Evolutionary conservation across 2,329 filamentous ascomycete species (phyloP).

Genomic region (Paracoccidioides brasiliensis): DNA sequence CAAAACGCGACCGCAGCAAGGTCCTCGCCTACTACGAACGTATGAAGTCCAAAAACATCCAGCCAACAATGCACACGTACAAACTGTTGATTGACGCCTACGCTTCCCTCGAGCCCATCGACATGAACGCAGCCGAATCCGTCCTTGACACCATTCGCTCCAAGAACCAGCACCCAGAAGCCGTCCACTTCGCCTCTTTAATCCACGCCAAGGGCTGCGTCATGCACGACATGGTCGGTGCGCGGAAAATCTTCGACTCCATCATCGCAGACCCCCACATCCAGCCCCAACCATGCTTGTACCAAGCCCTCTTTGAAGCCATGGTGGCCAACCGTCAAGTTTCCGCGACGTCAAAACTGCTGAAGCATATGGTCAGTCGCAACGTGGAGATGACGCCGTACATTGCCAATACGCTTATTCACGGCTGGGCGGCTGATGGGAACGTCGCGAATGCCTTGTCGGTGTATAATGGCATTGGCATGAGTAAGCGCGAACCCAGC

Average conservation of each 20-base stretch:
- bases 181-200: conserved; percentile 88
- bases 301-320: conserved; percentile 91
- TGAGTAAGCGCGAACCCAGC: conserved; percentile 77
- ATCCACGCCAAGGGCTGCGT: conserved; percentile 95
- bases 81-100: conserved; percentile 94
- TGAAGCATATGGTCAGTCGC: conserved; percentile 60
- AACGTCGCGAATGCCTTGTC: conserved; percentile 64
- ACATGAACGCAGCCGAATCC: conserved; percentile 76
- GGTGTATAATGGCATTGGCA: conserved; percentile 67
- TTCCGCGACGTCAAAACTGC: conserved; percentile 57
- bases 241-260: conserved; percentile 66
- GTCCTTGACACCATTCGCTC: conserved; percentile 67
- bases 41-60: conserved; percentile 76
- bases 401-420: conserved; percentile 95
- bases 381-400: conserved; percentile 84
- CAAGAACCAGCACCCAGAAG: conserved; percentile 64
- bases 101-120: conserved; percentile 79
- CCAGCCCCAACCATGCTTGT: conserved; percentile 68
- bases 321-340: conserved; percentile 93
- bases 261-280: conserved; percentile 57
- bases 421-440: conserved; percentile 82
- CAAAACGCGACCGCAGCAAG: conserved; percentile 90
- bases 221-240: conserved; percentile 76
- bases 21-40: conserved; percentile 89
- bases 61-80: conserved; percentile 89